Evolutionary conservation across 164 flowering plant genomes (phyloP), one percentile per base, ranked within the genome.

Genomic region (Brasenia schreberi): DNA sequence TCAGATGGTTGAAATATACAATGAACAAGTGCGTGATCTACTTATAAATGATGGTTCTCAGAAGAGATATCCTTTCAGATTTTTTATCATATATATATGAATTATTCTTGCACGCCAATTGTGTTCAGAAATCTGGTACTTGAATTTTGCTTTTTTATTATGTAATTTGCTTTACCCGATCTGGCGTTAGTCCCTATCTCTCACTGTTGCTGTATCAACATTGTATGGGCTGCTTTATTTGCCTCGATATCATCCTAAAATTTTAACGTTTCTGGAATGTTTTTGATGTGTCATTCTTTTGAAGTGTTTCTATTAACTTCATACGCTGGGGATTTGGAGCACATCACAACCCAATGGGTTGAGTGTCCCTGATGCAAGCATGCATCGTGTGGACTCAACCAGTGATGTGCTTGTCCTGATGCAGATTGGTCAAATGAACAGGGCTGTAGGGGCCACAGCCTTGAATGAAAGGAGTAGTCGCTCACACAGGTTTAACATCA

Each of bases 281-380:
- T 33, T 33, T 33, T 33, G 39, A 33, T 7, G 19, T 59, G 19
- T 33, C 43, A 1, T 62, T 42, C 11, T 74, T 78, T 70, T 49
- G 4, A 49, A 49, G 56, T 14, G 10, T 49, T 49, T 49, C 96
- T 82, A 33, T 85, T 89, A 69, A 95, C 76, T 79, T 81, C 88
- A 78, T 83, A 92, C 96, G 74, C 89, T 95, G 66, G 94, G 92
- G 90, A 81, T 95, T 77, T 70, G 77, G 77, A 71, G 83, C 19
- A 75, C 81, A 49, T 61, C 83, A 58, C 96, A 86, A 78, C 80
- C 89, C 23, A 80, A 80, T 81, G 97, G 99, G 39, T 73, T 92
- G 71, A 87, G 94, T 70, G 97, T 95, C 23, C 99, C 99, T 64
- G 97, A 92, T 81, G 99, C 99, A 62, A 87, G 90, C 71, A 83